phyloP scores from a whole-genome alignment of 2,329 filamentous ascomycete genomes.

The Reticulascus tulasneorum region DNA sequence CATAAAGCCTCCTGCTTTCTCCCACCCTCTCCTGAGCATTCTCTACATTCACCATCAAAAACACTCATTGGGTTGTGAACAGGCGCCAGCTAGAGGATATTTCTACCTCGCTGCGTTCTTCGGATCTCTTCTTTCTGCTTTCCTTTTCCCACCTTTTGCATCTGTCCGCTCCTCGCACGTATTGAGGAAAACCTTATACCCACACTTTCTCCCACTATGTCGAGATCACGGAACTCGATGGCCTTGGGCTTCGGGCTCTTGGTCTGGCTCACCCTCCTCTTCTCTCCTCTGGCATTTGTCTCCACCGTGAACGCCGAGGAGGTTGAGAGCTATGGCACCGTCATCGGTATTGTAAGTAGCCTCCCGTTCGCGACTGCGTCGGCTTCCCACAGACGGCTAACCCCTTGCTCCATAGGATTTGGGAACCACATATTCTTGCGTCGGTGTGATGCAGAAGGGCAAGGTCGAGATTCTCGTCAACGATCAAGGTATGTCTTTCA shows the following conservation, averaged over 20 bases:
- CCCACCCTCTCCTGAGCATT: conserved; percentile 6
- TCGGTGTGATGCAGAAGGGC: conserved; percentile 93
- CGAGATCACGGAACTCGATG: conserved; percentile 63
- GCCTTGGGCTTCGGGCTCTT: conserved; percentile 81
- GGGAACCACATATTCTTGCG: conserved; percentile 85
- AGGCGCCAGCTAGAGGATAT: conserved; percentile 3
- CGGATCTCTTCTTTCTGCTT: conserved; percentile 1
- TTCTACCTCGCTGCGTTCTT: neutral
- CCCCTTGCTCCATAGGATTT: conserved; percentile 53
- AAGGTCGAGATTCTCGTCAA: conserved; percentile 95
- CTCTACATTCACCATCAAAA: too few relatives aligned
- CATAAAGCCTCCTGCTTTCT: conserved; percentile 28
- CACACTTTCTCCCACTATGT: conserved; percentile 31
- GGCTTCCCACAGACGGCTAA: neutral
- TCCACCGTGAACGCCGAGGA: conserved; percentile 71
- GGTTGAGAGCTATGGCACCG: conserved; percentile 75
- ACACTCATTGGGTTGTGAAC: too few relatives aligned
- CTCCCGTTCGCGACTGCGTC: neutral
- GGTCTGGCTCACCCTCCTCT: conserved; percentile 86
- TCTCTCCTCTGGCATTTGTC: conserved; percentile 82
- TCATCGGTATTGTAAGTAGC: conserved; percentile 78
- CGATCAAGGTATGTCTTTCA: conserved; percentile 58
- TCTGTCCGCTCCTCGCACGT: conserved; percentile 6
- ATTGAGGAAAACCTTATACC: conserved; percentile 13
- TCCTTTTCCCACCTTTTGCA: conserved; percentile 1